Evolutionary conservation across 495 filamentous ascomycete genomes (phyloP).

Genomic region (Trichoderma erinaceum): DNA sequence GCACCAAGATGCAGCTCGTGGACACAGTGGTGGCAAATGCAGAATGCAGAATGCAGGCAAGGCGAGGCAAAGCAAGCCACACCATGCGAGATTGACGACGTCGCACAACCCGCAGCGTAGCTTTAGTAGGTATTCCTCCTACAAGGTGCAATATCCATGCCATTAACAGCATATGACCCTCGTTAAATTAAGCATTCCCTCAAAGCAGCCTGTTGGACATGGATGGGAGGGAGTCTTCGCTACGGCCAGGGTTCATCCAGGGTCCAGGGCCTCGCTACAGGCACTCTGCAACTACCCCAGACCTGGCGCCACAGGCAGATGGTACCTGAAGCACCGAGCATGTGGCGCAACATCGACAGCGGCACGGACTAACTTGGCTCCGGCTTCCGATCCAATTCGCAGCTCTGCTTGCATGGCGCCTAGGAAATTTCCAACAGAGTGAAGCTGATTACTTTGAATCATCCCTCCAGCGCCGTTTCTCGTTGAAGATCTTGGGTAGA

Average conservation of each 20-base stretch:
- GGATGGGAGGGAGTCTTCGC: no score
- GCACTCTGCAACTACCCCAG: neutral
- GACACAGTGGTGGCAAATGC: neutral
- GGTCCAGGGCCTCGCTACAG: neutral
- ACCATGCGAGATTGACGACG: no score
- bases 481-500: no score
- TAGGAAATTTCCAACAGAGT: conserved; percentile 8
- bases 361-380: neutral
- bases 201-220: no score
- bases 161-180: no score
- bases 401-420: neutral
- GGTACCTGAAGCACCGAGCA: neutral
- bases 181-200: no score
- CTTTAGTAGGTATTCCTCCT: no score
- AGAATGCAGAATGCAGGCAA: no score
- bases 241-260: no score
- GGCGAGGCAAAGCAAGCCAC: no score
- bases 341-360: neutral
- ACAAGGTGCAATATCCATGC: no score
- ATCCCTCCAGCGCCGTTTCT: neutral
- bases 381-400: conserved; percentile 1
- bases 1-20: neutral
- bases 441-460: neutral
- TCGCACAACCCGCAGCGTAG: no score
- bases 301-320: neutral